phyloP scores from a whole-genome alignment of 805 yeast species.

The Tetrapisispora fleetii region DNA sequence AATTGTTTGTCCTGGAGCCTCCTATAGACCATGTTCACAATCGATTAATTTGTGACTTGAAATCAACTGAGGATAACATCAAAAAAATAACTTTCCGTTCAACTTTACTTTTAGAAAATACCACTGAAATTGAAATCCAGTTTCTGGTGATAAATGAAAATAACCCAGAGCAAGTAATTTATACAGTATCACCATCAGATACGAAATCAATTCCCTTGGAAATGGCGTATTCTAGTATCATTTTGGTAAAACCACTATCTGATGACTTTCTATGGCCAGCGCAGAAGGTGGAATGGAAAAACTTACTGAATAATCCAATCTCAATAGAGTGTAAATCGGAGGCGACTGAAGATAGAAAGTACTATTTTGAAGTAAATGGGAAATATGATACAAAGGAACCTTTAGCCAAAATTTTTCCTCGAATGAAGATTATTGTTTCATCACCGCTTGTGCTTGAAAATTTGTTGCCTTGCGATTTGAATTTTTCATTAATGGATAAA shows the following conservation, averaged over 20 bases:
- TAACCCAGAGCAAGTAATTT: slow-evolving; percentile 23
- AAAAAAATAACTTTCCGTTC: slow-evolving; percentile 74
- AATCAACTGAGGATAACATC: slow-evolving; percentile 63
- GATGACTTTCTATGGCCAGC: slow-evolving; percentile 61
- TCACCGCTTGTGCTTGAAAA: slow-evolving; percentile 86
- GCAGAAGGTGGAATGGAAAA: slow-evolving; percentile 55
- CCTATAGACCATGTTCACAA: slow-evolving; percentile 53
- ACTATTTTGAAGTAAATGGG: slow-evolving; percentile 67
- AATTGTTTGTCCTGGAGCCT: slow-evolving; percentile 58
- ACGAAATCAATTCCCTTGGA: slow-evolving; percentile 67
- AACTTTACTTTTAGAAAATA: slow-evolving; percentile 58
- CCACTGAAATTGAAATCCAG: slow-evolving; percentile 50
- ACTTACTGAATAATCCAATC: slow-evolving; percentile 38
- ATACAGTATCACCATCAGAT: slow-evolving; percentile 44
- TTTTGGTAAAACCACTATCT: slow-evolving; percentile 55
- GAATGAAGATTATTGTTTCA: slow-evolving; percentile 62
- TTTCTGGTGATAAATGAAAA: slow-evolving; percentile 28
- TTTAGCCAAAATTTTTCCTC: slow-evolving; percentile 69
- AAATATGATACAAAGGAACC: slow-evolving; percentile 57
- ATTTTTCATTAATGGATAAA: slow-evolving; percentile 69
- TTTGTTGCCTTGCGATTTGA: slow-evolving; percentile 70
- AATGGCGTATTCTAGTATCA: slow-evolving; percentile 45
- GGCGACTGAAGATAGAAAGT: slow-evolving; percentile 35
- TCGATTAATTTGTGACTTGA: slow-evolving; percentile 63
- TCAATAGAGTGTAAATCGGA: slow-evolving; percentile 52